Conservation (phyloP, 148 eudicot genomes). For the Camellia granthamiana region DNA sequence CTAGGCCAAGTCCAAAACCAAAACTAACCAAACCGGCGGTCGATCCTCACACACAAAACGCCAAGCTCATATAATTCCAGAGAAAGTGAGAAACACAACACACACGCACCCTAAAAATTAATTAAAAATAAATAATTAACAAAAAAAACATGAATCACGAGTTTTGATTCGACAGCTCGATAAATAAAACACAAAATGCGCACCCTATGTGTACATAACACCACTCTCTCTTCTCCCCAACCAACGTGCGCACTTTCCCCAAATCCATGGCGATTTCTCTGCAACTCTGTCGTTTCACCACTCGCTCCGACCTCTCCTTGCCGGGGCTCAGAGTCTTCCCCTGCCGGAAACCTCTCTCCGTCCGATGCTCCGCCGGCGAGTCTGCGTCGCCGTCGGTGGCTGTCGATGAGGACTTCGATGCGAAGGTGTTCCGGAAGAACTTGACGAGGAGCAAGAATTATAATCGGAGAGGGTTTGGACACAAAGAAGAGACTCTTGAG, state of each 20-base stretch:
- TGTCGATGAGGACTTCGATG: conserved; percentile 58
- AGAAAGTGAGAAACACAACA: no score
- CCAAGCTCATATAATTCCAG: no score
- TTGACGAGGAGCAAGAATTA: conserved; percentile 88
- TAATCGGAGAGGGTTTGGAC: conserved; percentile 86
- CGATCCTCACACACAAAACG: no score
- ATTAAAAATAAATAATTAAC: no score
- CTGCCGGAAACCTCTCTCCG: conserved; percentile 35
- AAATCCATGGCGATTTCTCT: conserved; percentile 46
- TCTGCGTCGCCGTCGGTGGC: conserved; percentile 29
- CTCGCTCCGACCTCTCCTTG: conserved; percentile 32
- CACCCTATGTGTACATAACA: not conserved
- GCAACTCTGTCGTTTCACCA: conserved; percentile 41
- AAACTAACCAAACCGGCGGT: no score
- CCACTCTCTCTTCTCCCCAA: no score
- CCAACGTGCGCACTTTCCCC: not conserved
- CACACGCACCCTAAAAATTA: no score
- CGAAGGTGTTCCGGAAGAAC: conserved; percentile 80
- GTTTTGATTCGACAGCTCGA: no score
- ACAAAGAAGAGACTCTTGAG: conserved; percentile 69
- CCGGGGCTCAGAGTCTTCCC: conserved; percentile 36
- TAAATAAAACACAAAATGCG: no score
- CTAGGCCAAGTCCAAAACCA: no score
- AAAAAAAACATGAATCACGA: no score
- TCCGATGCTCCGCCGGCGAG: conserved; percentile 62